Evolutionary conservation across 306 rosid species (phyloP).

Genomic region (Bauhinia variegata): DNA sequence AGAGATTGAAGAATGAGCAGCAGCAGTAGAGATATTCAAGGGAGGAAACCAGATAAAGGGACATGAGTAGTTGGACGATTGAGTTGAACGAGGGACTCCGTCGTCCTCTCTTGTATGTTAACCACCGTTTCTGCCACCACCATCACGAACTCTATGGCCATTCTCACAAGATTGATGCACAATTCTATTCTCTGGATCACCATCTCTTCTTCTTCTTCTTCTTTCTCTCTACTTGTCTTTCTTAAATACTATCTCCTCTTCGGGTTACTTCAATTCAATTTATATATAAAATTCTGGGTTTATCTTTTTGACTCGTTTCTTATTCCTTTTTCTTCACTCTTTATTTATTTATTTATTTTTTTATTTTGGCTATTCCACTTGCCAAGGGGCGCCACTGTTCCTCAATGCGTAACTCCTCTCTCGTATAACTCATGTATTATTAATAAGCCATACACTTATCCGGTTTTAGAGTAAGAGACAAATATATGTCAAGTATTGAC

Average conservation of each 20-base stretch:
- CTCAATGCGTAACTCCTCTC: no score
- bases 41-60: slow-evolving; percentile 65
- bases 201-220: slow-evolving; percentile 32
- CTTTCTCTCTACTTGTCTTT: not conserved
- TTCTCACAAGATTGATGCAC: slow-evolving; percentile 57
- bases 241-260: not conserved
- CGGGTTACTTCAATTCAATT: no score
- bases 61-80: slow-evolving; percentile 41
- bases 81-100: slow-evolving; percentile 23
- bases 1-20: not conserved
- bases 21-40: slow-evolving; percentile 36
- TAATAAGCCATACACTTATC: no score
- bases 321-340: not conserved
- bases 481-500: no score
- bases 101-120: slow-evolving; percentile 49
- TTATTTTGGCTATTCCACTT: slow-evolving; percentile 1
- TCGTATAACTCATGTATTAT: no score
- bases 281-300: no score
- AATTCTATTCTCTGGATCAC: slow-evolving; percentile 64
- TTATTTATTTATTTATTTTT: no score
- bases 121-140: slow-evolving; percentile 69
- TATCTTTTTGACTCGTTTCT: no score
- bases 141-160: slow-evolving; percentile 73
- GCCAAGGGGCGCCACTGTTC: slow-evolving; percentile 2
- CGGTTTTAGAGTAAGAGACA: no score